Evolutionary conservation across 2,329 filamentous ascomycete species (phyloP).

Genomic region (Pseudogymnoascus verrucosus): DNA sequence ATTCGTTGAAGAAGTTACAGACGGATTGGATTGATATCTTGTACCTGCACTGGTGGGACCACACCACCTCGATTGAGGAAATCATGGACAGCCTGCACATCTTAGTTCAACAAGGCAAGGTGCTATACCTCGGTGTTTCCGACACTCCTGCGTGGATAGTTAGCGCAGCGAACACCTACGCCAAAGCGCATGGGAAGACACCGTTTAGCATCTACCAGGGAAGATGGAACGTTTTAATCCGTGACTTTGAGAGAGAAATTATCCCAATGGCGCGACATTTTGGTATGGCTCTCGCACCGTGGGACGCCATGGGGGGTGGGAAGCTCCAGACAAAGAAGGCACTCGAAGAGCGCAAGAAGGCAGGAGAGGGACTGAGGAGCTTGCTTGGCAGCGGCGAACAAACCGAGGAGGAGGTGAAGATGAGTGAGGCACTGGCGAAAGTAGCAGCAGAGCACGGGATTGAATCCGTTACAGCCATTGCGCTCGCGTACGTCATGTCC

Average conservation of each 20-base stretch:
- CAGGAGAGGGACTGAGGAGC: slow-evolving; percentile 26
- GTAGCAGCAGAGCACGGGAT: slow-evolving; percentile 51
- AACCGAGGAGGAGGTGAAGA: neutral
- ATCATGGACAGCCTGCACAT: slow-evolving; percentile 61
- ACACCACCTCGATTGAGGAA: slow-evolving; percentile 53
- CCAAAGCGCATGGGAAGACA: slow-evolving; percentile 58
- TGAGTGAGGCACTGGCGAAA: slow-evolving; percentile 34
- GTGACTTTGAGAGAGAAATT: slow-evolving; percentile 58
- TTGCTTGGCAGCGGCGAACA: slow-evolving; percentile 39
- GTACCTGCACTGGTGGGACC: slow-evolving; percentile 36
- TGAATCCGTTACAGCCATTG: slow-evolving; percentile 51
- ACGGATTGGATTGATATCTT: slow-evolving; percentile 63
- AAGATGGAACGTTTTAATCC: slow-evolving; percentile 50
- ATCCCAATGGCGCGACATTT: slow-evolving; percentile 50
- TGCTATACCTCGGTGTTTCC: slow-evolving; percentile 59
- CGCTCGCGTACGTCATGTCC: slow-evolving; percentile 65
- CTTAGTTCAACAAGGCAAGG: slow-evolving; percentile 52
- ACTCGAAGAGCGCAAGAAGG: slow-evolving; percentile 28
- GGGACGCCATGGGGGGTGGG: slow-evolving; percentile 45
- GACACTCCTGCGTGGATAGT: slow-evolving; percentile 68
- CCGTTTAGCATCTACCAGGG: slow-evolving; percentile 66
- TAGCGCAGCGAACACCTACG: slow-evolving; percentile 59
- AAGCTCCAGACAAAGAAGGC: slow-evolving; percentile 38
- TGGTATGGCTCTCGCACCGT: slow-evolving; percentile 50
- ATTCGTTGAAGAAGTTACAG: slow-evolving; percentile 51